Percentiles rank a stretch among this genome's conserved stretches.
phyloP scores from a whole-genome alignment of 2,329 filamentous ascomycete genomes.

The Fusarium bulbicola region DNA sequence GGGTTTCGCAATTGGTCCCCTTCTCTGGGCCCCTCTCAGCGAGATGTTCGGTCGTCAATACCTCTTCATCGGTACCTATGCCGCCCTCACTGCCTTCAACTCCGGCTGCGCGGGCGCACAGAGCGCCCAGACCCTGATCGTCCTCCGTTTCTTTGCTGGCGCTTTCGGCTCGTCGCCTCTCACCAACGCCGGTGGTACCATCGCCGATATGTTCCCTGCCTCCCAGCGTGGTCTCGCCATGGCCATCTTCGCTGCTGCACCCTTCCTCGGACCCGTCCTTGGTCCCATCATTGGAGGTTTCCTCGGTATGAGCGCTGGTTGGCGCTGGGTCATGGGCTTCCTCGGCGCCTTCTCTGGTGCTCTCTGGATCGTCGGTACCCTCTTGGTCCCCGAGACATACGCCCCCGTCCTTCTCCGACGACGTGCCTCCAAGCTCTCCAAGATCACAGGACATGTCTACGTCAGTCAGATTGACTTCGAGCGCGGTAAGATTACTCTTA shows the following conservation, averaged over 20 bases:
- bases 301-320: constrained; percentile 72
- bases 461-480: constrained; percentile 29
- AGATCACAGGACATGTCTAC: constrained; percentile 32
- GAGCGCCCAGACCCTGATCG: constrained; percentile 76
- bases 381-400: constrained; percentile 87
- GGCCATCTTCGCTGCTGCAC: constrained; percentile 81
- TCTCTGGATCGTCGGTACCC: constrained; percentile 76
- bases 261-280: constrained; percentile 74
- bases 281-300: constrained; percentile 69
- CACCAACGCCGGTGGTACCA: constrained; percentile 61
- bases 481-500: constrained; percentile 45
- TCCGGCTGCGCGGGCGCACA: constrained; percentile 78
- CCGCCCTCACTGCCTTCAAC: constrained; percentile 77
- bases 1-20: constrained; percentile 69
- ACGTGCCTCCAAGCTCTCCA: constrained; percentile 28
- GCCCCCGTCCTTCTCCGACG: constrained; percentile 74
- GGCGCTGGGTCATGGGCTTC: constrained; percentile 86
- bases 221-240: constrained; percentile 84
- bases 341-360: constrained; percentile 74
- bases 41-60: constrained; percentile 75
- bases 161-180: constrained; percentile 77
- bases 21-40: constrained; percentile 78
- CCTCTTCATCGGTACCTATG: constrained; percentile 64
- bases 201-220: constrained; percentile 80
- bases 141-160: constrained; percentile 77